Evolutionary conservation across 2,329 filamentous ascomycete species (phyloP).

Genomic region (Clonostachys solani): DNA sequence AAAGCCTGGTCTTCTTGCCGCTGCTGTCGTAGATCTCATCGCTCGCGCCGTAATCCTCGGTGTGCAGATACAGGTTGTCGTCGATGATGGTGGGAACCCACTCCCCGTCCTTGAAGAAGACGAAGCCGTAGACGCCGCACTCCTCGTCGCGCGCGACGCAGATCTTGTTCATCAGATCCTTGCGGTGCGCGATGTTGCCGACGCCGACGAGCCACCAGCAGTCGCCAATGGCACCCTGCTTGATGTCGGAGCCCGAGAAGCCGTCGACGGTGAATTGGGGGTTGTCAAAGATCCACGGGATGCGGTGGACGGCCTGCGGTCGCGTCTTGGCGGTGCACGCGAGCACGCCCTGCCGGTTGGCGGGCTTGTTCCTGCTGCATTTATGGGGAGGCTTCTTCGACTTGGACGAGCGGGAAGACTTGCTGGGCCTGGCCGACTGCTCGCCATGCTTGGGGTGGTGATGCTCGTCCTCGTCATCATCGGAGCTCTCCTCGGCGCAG

Average conservation of each 20-base stretch:
- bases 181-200: slow-evolving; percentile 62
- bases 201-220: slow-evolving; percentile 72
- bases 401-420: slow-evolving; percentile 4
- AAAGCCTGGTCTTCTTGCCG: slow-evolving; percentile 53
- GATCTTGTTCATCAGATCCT: slow-evolving; percentile 59
- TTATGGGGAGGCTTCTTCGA: background rate
- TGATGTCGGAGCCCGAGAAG: slow-evolving; percentile 33
- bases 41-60: slow-evolving; percentile 33
- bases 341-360: background rate
- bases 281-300: slow-evolving; percentile 36
- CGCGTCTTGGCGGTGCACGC: background rate
- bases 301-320: slow-evolving; percentile 33
- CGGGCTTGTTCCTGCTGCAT: background rate
- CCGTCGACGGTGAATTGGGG: slow-evolving; percentile 33
- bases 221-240: slow-evolving; percentile 51
- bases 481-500: slow-evolving; percentile 1
- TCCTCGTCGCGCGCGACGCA: slow-evolving; percentile 64
- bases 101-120: slow-evolving; percentile 67
- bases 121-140: slow-evolving; percentile 70
- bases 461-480: background rate
- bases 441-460: no score
- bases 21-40: slow-evolving; percentile 27
- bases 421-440: background rate
- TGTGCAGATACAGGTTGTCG: slow-evolving; percentile 47
- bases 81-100: slow-evolving; percentile 71